phyloP scores from a whole-genome alignment of 2,329 filamentous ascomycete genomes.

The Anthostomella pinea region DNA sequence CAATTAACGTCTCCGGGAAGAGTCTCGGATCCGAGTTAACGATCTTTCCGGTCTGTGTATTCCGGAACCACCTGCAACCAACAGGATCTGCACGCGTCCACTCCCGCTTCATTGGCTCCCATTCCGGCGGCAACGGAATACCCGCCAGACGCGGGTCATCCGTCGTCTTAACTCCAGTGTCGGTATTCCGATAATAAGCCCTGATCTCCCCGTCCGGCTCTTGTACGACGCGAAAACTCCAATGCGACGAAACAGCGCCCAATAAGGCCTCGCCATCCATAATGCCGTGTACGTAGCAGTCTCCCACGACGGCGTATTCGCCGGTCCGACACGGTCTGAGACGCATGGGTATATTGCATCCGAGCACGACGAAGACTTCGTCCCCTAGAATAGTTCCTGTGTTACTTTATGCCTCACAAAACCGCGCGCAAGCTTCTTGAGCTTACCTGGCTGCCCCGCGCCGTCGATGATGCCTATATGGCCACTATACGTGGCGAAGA shows the following conservation, averaged over 20 bases:
- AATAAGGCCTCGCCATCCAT: constrained; percentile 20
- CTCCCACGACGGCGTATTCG: constrained; percentile 14
- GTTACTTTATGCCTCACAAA: too few species aligned
- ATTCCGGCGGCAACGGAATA: constrained; percentile 13
- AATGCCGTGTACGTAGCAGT: constrained; percentile 17
- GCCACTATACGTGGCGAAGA: constrained; percentile 9
- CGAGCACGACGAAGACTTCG: constrained; percentile 16
- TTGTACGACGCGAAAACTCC: neutral
- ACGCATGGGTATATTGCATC: constrained; percentile 14
- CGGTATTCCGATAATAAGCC: constrained; percentile 5
- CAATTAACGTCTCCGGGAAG: constrained; percentile 12
- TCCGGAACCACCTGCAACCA: constrained; percentile 11
- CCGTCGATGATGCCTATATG: constrained; percentile 7
- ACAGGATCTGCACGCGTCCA: constrained; percentile 10
- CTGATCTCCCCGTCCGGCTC: neutral
- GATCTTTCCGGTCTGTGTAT: constrained; percentile 12
- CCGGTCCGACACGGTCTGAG: constrained; percentile 5
- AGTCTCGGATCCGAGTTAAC: constrained; percentile 22
- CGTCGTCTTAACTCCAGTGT: neutral
- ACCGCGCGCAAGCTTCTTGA: too few species aligned
- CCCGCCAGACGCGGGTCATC: constrained; percentile 13
- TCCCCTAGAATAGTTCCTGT: constrained; percentile 13
- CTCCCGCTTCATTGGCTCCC: constrained; percentile 13
- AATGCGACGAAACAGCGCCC: constrained; percentile 10
- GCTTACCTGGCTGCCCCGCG: constrained; percentile 7